phyloP scores from a whole-genome alignment of 1,284 basidiomycete genomes.

The Cystobasidium slooffiae region DNA sequence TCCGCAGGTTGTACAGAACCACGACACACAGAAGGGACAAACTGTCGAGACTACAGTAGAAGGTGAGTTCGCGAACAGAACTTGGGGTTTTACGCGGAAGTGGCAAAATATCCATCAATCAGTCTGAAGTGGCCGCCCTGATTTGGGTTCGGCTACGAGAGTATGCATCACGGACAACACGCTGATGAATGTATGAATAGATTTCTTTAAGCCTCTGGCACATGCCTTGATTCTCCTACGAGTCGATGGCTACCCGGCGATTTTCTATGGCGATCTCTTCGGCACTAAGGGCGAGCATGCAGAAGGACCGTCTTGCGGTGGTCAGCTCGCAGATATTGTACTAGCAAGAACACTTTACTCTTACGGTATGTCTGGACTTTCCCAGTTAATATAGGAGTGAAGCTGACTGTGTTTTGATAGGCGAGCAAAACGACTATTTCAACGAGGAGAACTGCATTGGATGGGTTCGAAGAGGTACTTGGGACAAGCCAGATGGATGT shows the following conservation, averaged over 20 bases:
- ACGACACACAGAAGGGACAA: constrained; percentile 60
- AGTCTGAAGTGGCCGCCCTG: too few relatives aligned
- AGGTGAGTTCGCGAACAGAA: not conserved
- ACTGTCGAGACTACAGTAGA: constrained; percentile 40
- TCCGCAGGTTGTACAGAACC: constrained; percentile 47
- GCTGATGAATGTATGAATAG: not conserved
- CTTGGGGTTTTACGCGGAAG: too few relatives aligned
- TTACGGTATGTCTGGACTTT: constrained; percentile 55
- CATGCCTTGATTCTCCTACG: constrained; percentile 87
- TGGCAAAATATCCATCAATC: too few relatives aligned
- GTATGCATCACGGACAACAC: not conserved
- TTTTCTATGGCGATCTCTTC: constrained; percentile 89
- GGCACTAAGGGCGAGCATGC: constrained; percentile 59
- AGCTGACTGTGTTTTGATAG: not conserved
- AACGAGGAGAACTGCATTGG: constrained; percentile 62
- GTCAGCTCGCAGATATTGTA: constrained; percentile 51
- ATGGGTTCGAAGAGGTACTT: constrained; percentile 61
- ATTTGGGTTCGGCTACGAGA: too few relatives aligned
- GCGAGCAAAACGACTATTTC: constrained; percentile 59
- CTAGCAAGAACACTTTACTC: constrained; percentile 61
- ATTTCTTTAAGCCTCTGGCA: constrained; percentile 66
- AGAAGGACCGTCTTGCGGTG: constrained; percentile 60
- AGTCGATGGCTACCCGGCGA: constrained; percentile 81
- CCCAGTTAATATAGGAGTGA: not conserved
- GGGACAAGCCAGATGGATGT: constrained; percentile 61